phyloP scores from a whole-genome alignment of 768 basidiomycete genomes.

The Suillus bovinus region DNA sequence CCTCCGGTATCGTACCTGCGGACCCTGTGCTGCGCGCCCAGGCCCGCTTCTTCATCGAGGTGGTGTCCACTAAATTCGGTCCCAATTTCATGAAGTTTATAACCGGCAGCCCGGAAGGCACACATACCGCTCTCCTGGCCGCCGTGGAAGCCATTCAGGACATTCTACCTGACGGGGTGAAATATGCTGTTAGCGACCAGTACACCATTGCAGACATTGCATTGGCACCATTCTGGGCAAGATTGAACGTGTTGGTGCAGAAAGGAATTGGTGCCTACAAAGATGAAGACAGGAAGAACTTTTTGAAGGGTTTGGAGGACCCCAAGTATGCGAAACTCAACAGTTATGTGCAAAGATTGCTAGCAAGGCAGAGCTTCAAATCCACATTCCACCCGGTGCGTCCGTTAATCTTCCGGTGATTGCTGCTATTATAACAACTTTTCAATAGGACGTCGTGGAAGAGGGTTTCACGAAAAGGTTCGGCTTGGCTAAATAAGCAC shows the following conservation, averaged over 20 bases:
- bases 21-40: slow-evolving; percentile 59
- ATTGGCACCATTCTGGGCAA: slow-evolving; percentile 59
- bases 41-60: slow-evolving; percentile 64
- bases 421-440: not conserved
- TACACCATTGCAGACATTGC: slow-evolving; percentile 63
- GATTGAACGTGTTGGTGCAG: slow-evolving; percentile 43
- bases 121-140: slow-evolving; percentile 28
- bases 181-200: slow-evolving; percentile 35
- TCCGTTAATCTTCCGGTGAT: not conserved
- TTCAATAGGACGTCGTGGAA: slow-evolving; percentile 18
- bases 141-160: slow-evolving; percentile 52
- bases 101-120: not conserved
- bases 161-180: slow-evolving; percentile 44
- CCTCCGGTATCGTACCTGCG: slow-evolving; percentile 48
- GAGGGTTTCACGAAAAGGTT: slow-evolving; percentile 3
- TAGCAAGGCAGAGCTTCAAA: slow-evolving; percentile 53
- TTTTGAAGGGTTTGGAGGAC: slow-evolving; percentile 38
- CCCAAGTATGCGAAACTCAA: slow-evolving; percentile 51
- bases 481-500: slow-evolving; percentile 10
- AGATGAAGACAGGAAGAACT: slow-evolving; percentile 46
- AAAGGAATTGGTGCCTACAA: slow-evolving; percentile 55
- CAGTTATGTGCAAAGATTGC: slow-evolving; percentile 49
- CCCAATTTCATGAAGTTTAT: slow-evolving; percentile 22
- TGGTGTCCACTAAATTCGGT: slow-evolving; percentile 46
- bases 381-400: slow-evolving; percentile 57